Percentiles rank a stretch among this genome's conserved stretches.
These are phyloP conservation scores for Mitragyna speciosa DNA, from an alignment of 257 asterid species.

Conservation along the genomic window DNA sequence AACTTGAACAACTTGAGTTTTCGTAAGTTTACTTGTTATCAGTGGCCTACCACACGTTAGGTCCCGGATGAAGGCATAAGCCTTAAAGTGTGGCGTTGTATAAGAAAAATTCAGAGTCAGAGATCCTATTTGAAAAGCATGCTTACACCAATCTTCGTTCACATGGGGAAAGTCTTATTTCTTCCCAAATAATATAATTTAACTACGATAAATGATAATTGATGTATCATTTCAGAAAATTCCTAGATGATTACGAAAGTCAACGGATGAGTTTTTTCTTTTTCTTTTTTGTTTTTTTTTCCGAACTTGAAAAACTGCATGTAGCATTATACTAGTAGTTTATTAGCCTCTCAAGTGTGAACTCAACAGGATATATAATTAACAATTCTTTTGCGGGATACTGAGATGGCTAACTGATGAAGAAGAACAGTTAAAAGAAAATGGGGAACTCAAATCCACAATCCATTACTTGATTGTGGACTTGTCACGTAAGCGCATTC, in stretches of 20 bases:
- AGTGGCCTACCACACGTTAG: too few relatives aligned
- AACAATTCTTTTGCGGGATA: constrained; percentile 25
- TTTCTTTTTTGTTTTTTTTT: background rate
- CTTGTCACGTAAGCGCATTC: constrained; percentile 50
- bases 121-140: background rate
- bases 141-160: background rate
- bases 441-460: constrained; percentile 22
- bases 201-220: too few relatives aligned
- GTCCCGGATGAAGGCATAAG: background rate
- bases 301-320: background rate
- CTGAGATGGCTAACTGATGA: constrained; percentile 70
- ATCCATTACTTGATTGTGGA: constrained; percentile 60
- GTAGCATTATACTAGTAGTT: too few relatives aligned
- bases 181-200: background rate
- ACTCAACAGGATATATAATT: background rate
- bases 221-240: background rate
- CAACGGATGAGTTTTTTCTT: background rate
- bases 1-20: too few relatives aligned
- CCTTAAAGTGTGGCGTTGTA: background rate
- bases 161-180: too few relatives aligned
- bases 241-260: background rate
- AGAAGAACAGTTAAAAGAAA: constrained; percentile 39
- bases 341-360: background rate
- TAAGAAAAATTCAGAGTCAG: background rate
- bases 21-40: too few relatives aligned